phyloP scores from a whole-genome alignment of 768 basidiomycete genomes.

The Boletus rubescentipes region DNA sequence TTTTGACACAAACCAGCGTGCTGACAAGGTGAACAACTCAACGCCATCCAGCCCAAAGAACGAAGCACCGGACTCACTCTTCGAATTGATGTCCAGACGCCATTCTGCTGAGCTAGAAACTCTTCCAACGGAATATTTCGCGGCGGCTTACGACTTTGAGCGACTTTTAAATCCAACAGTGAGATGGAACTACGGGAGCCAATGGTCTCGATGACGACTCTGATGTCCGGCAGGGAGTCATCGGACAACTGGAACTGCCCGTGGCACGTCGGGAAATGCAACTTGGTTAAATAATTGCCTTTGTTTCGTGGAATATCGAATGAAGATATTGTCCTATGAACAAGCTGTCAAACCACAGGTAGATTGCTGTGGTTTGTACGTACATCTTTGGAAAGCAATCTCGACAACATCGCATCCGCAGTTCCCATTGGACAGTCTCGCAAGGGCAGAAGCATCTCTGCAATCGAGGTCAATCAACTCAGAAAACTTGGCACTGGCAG shows the following conservation, averaged over 20 bases:
- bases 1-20: neutral
- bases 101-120: neutral
- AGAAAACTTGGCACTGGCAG: neutral
- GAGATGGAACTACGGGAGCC: neutral
- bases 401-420: constrained; percentile 13
- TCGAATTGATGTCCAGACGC: neutral
- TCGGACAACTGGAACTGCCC: neutral
- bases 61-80: neutral
- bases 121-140: neutral
- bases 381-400: constrained; percentile 11
- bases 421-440: constrained; percentile 12
- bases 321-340: neutral
- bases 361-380: neutral
- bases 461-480: neutral
- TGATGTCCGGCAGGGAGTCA: neutral
- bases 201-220: rapidly evolving
- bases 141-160: neutral
- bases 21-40: neutral
- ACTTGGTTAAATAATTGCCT: neutral
- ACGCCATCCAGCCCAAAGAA: neutral
- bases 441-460: constrained; percentile 15
- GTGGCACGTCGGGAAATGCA: neutral
- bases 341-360: neutral
- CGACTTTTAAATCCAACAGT: neutral
- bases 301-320: neutral